Conservation (phyloP, 768 basidiomycete genomes). For the Amanita pallidorosea region DNA sequence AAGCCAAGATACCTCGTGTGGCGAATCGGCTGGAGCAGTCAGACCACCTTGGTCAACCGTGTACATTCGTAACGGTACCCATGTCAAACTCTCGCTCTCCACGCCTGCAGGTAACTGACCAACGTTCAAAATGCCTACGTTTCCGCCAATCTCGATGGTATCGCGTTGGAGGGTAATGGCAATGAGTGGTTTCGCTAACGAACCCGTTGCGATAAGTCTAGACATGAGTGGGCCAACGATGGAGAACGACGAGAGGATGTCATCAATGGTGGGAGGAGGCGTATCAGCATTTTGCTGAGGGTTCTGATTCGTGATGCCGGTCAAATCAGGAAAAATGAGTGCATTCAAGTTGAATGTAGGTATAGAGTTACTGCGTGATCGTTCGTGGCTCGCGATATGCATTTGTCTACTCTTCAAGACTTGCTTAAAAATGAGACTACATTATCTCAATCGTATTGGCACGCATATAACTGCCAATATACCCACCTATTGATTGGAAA, state of each 20-base stretch:
- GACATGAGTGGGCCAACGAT: slow-evolving; percentile 34
- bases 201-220: slow-evolving; percentile 28
- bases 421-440: not conserved
- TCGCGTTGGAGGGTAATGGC: slow-evolving; percentile 60
- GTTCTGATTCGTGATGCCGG: not conserved
- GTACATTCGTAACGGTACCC: slow-evolving; percentile 56
- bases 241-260: slow-evolving; percentile 27
- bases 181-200: slow-evolving; percentile 35
- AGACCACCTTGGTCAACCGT: slow-evolving; percentile 40
- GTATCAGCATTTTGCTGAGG: slow-evolving; percentile 6
- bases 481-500: slow-evolving; percentile 63
- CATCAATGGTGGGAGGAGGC: slow-evolving; percentile 9
- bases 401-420: not conserved
- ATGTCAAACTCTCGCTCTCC: slow-evolving; percentile 39
- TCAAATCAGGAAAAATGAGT: not conserved
- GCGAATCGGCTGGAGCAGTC: slow-evolving; percentile 40
- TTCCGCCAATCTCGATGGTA: slow-evolving; percentile 56
- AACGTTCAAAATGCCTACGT: slow-evolving; percentile 52
- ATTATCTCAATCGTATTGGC: not conserved
- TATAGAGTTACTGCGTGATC: not conserved
- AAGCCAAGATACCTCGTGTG: slow-evolving; percentile 39
- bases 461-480: not conserved
- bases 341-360: slow-evolving; percentile 3
- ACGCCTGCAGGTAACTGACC: slow-evolving; percentile 52
- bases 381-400: not conserved